Evolutionary conservation across 2,329 filamentous ascomycete species (phyloP).

Genomic region (Neocucurbitaria cava): DNA sequence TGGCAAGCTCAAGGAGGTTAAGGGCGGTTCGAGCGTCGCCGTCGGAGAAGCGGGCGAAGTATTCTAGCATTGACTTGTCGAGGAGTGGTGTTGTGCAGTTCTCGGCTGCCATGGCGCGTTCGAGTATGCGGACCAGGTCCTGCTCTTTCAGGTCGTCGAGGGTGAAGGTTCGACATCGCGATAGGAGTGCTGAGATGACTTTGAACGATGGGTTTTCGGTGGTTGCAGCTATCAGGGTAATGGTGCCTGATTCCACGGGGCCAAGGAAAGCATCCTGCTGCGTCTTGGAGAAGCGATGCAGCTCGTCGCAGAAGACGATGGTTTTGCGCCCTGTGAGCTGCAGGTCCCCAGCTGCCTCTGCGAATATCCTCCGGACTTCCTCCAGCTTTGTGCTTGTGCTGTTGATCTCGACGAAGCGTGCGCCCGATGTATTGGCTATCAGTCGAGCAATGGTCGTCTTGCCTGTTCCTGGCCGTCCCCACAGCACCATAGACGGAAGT

Average conservation of each 20-base stretch:
- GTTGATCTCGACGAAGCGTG: constrained; percentile 88
- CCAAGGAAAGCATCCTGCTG: constrained; percentile 96
- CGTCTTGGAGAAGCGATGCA: constrained; percentile 87
- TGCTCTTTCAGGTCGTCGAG: constrained; percentile 75
- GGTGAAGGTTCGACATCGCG: constrained; percentile 89
- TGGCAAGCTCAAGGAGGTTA: constrained; percentile 88
- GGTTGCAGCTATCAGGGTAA: constrained; percentile 92
- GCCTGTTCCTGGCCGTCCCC: constrained; percentile 81
- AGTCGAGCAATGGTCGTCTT: constrained; percentile 93
- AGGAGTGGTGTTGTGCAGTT: constrained; percentile 64
- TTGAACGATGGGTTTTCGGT: constrained; percentile 98
- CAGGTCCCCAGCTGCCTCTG: constrained; percentile 81
- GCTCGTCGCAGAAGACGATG: constrained; percentile 97
- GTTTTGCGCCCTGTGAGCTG: constrained; percentile 85
- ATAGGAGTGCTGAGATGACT: constrained; percentile 84
- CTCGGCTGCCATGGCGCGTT: constrained; percentile 74
- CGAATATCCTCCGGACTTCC: constrained; percentile 92
- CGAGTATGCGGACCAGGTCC: constrained; percentile 75
- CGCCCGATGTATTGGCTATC: constrained; percentile 81
- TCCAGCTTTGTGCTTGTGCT: constrained; percentile 86
- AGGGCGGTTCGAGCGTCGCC: constrained; percentile 92
- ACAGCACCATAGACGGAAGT: constrained; percentile 94
- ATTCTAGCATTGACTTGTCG: constrained; percentile 77
- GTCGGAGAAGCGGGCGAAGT: constrained; percentile 86
- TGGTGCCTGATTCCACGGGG: constrained; percentile 87